Evolutionary conservation across 164 flowering plant genomes (phyloP).

Genomic region (Magnolia kwangsiensis): DNA sequence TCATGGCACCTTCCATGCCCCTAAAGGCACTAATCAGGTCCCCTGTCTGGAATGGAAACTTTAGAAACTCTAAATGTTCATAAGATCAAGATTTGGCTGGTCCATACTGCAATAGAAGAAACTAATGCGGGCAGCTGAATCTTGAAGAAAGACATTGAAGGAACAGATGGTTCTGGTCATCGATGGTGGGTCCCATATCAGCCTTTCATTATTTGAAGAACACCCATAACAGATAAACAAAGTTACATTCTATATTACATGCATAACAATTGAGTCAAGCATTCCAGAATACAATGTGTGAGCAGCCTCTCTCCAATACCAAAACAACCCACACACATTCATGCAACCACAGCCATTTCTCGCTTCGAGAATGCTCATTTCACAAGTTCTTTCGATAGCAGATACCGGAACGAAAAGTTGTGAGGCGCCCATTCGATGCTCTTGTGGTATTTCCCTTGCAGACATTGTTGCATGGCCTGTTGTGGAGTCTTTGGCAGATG

Average conservation of each 20-base stretch:
- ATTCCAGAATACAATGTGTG: conserved; percentile 14
- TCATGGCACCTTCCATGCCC: too few relatives aligned
- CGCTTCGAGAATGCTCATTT: conserved; percentile 22
- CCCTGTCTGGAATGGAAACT: too few relatives aligned
- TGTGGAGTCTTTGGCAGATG: conserved; percentile 57
- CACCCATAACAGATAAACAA: neutral
- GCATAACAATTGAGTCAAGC: neutral
- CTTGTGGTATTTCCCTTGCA: conserved; percentile 47
- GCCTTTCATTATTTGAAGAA: neutral
- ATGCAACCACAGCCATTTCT: too few relatives aligned
- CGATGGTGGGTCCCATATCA: neutral
- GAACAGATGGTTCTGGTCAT: too few relatives aligned
- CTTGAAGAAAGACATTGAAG: too few relatives aligned
- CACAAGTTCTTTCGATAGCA: conserved; percentile 67
- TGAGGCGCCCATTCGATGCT: conserved; percentile 77
- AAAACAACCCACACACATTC: neutral
- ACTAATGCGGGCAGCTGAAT: too few relatives aligned
- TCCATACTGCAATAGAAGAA: too few relatives aligned
- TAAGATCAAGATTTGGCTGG: too few relatives aligned
- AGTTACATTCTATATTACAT: conserved; percentile 6
- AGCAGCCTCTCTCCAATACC: neutral
- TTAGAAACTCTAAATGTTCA: too few relatives aligned
- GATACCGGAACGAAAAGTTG: conserved; percentile 73
- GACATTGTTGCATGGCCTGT: conserved; percentile 50
- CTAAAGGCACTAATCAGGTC: too few relatives aligned